A percentile compares a stretch with the other conserved stretches of the same genome.
phyloP scores from a whole-genome alignment of 2,329 filamentous ascomycete species.

The Penicillium sp. region DNA sequence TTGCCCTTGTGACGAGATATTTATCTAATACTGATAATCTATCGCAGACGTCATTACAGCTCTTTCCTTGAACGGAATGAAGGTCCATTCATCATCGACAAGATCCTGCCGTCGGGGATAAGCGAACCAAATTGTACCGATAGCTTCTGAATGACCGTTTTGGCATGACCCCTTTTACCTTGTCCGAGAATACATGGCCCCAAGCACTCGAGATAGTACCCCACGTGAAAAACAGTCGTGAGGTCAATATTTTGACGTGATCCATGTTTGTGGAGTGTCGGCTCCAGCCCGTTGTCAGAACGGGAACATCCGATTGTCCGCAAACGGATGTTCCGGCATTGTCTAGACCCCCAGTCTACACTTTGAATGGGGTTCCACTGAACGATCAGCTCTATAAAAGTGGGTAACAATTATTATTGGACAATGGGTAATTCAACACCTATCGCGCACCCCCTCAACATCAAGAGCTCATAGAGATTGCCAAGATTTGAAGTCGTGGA shows the following conservation, averaged over 20 bases:
- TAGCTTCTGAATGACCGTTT: neutral
- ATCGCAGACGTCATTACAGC: constrained; percentile 21
- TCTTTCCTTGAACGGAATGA: neutral
- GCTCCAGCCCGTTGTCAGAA: constrained; percentile 3
- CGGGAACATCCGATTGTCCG: constrained; percentile 6
- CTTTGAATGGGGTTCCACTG: constrained; percentile 8
- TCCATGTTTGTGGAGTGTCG: constrained; percentile 1
- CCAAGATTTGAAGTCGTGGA: neutral
- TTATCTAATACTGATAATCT: neutral
- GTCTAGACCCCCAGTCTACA: constrained; percentile 3
- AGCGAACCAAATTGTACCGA: neutral
- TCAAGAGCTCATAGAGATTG: neutral
- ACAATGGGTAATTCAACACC: neutral
- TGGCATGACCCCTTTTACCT: neutral
- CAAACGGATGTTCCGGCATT: constrained; percentile 8
- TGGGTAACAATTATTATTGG: constrained; percentile 7
- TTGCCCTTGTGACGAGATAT: neutral
- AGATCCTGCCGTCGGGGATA: neutral
- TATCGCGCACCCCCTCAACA: neutral
- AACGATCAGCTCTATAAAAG: constrained; percentile 1
- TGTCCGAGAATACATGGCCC: neutral
- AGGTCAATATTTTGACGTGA: constrained; percentile 12
- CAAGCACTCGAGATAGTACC: neutral
- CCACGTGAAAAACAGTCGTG: neutral
- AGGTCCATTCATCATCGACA: constrained; percentile 20